Conservation (phyloP, 768 basidiomycete genomes). For the Tricholoma hemisulphureum region DNA sequence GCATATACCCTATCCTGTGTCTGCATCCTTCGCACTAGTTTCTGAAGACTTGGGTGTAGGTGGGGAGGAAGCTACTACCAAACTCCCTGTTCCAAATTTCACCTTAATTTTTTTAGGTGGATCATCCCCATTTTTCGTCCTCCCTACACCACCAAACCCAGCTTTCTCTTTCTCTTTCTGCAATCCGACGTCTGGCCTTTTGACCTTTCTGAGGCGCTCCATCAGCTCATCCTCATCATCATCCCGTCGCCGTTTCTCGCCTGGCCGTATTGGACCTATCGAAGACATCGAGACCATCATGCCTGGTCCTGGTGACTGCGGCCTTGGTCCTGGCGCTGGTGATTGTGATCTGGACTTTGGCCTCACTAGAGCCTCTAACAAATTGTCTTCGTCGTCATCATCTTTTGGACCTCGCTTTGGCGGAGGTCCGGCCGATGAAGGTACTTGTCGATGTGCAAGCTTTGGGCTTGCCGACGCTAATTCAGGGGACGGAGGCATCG, state of each 20-base stretch:
- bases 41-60: slow-evolving; percentile 52
- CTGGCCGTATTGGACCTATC: slow-evolving; percentile 48
- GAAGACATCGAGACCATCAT: slow-evolving; percentile 23
- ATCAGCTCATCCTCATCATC: slow-evolving; percentile 70
- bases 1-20: slow-evolving; percentile 54
- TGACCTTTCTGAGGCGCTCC: slow-evolving; percentile 60
- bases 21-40: slow-evolving; percentile 68
- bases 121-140: slow-evolving; percentile 49
- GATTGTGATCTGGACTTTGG: slow-evolving; percentile 39
- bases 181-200: slow-evolving; percentile 50
- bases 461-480: slow-evolving; percentile 38
- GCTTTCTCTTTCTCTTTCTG: slow-evolving; percentile 39
- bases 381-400: slow-evolving; percentile 57
- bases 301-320: slow-evolving; percentile 18
- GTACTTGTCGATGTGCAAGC: slow-evolving; percentile 36
- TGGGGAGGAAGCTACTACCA: slow-evolving; percentile 38
- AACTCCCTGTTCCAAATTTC: slow-evolving; percentile 54
- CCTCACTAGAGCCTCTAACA: slow-evolving; percentile 55
- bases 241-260: slow-evolving; percentile 73
- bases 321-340: slow-evolving; percentile 32
- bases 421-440: slow-evolving; percentile 37
- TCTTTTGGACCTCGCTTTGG: slow-evolving; percentile 38
- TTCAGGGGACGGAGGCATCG: slow-evolving; percentile 33
- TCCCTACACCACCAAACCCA: slow-evolving; percentile 24
- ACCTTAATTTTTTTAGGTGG: slow-evolving; percentile 75